Evolutionary conservation across 2,329 filamentous ascomycete species (phyloP).

Genomic region (Fusarium chuoi): DNA sequence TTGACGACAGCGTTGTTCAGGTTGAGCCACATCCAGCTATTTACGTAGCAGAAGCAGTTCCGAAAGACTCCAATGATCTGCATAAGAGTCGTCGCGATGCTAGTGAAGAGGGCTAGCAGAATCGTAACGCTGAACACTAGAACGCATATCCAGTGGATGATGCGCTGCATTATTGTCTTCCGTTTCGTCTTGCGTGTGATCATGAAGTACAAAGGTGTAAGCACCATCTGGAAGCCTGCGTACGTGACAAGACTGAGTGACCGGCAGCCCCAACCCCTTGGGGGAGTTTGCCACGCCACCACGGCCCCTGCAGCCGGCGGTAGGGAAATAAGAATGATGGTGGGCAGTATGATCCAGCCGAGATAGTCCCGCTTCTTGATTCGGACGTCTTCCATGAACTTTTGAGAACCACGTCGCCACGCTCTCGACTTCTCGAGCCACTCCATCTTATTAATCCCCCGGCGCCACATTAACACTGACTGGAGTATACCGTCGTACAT

Average conservation of each 20-base stretch:
- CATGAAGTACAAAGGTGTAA: background rate
- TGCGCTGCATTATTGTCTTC: accelerated
- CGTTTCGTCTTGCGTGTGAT: accelerated
- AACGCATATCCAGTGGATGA: background rate
- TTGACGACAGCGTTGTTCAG: background rate
- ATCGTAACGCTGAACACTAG: background rate
- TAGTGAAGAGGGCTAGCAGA: background rate
- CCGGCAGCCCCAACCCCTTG: background rate
- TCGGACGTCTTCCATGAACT: background rate
- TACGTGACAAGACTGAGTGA: background rate
- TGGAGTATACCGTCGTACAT: background rate
- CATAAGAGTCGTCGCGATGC: background rate
- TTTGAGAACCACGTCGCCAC: background rate
- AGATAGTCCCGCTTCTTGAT: background rate
- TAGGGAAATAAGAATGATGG: background rate
- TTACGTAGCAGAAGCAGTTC: background rate
- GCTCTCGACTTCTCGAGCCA: background rate
- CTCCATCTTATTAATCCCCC: background rate
- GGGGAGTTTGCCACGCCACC: background rate
- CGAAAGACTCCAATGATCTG: background rate
- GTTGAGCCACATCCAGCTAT: background rate
- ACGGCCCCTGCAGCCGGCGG: background rate
- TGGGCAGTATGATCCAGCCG: background rate
- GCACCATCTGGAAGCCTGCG: background rate
- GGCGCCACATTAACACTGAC: background rate